Evolutionary conservation across 2,329 filamentous ascomycete genomes (phyloP), one percentile per base, ranked within the genome.

Genomic region (Pestalotiopsis sp.): DNA sequence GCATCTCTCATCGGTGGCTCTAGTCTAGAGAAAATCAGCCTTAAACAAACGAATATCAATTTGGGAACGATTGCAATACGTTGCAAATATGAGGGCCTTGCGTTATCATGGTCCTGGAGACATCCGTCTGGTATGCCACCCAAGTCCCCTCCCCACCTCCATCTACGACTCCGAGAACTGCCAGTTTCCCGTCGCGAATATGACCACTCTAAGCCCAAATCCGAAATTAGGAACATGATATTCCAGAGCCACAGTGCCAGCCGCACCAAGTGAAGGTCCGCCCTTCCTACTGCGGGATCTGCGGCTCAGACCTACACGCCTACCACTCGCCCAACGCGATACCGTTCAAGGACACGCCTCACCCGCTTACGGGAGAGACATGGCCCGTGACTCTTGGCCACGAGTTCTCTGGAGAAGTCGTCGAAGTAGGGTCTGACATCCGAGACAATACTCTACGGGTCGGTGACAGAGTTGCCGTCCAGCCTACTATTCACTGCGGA

Each of bases 331-430:
- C 76, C n/a, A 74, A 74, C 1, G 72, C 78, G 45, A 74, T 77
- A 63, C 77, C 77, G 31, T 68, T 69, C 20, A 63, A 64, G 13
- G 72, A 71, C 31, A 70, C 69, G 27, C 87, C 88, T 1, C 90
- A 92, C 73, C 84, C 84, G 2, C 77, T 91, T 25, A 91, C 89
- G 0, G 80, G 84, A 39, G 87, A 87, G 68, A 82, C 80, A 1
- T 82, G 88, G 45, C 90, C 89, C 3, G 82, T 91, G 11, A 89
- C 84, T 0, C 80, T 92, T 11, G 90, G 90, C 31, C 90, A 92
- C 74, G 90, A 92, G 74, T 90, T 92, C 77, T 87, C 84, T 3
- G 90, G 90, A 12, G 83, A 84, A 2, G 81, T 92, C 39, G 82
- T 84, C 12, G 87, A 90, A 71, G 79, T 91, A n/a, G 89, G 89